Evolutionary conservation across 2,329 filamentous ascomycete species (phyloP).

Genomic region (Aspergillus piperis): DNA sequence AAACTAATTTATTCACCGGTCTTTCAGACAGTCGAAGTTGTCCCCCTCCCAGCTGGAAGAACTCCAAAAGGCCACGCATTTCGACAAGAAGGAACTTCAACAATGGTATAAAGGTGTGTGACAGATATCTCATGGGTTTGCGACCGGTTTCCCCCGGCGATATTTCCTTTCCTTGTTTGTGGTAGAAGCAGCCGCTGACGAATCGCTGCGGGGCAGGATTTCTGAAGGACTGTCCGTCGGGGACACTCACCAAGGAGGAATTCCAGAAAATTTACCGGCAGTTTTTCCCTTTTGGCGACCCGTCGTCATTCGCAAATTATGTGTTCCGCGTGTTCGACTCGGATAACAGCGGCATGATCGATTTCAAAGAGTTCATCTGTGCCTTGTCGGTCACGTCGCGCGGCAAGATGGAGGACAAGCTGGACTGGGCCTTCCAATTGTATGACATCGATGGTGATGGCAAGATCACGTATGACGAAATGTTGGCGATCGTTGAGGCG

Average conservation of each 20-base stretch:
- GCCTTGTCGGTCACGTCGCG: constrained; percentile 94
- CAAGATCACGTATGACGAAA: constrained; percentile 98
- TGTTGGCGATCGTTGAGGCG: constrained; percentile 97
- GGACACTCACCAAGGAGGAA: constrained; percentile 95
- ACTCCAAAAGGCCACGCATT: constrained; percentile 94
- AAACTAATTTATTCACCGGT: background rate
- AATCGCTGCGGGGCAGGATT: constrained; percentile 64
- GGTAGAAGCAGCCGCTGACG: background rate
- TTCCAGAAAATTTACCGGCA: constrained; percentile 99
- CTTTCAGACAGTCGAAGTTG: constrained; percentile 88
- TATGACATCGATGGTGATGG: constrained; percentile 99
- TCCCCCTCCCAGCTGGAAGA: constrained; percentile 94
- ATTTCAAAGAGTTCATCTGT: constrained; percentile 99
- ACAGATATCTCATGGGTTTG: background rate
- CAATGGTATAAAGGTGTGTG: constrained; percentile 99
- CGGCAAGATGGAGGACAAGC: constrained; percentile 98
- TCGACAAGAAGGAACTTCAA: constrained; percentile 99
- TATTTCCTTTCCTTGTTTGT: background rate
- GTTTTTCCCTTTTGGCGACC: constrained; percentile 98
- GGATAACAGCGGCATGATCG: constrained; percentile 95
- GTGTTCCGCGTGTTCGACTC: constrained; percentile 99
- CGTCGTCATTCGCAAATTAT: constrained; percentile 95
- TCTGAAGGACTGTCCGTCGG: constrained; percentile 95
- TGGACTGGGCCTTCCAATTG: constrained; percentile 98
- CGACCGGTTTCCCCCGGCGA: too few relatives aligned